Conservation (phyloP, 2,329 filamentous ascomycete genomes). For the Epichloe baconii region DNA sequence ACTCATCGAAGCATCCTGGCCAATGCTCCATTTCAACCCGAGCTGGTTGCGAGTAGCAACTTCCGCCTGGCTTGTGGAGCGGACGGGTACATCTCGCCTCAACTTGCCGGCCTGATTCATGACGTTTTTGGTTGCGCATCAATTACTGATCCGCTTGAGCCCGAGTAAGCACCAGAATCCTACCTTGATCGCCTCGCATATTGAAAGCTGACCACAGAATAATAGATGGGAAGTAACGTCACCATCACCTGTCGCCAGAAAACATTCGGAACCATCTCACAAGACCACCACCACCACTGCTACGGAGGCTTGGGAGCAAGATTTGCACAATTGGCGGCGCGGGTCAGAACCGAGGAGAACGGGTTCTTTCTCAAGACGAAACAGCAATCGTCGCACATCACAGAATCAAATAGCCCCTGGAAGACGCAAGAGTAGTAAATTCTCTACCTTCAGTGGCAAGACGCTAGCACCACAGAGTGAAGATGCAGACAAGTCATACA, state of each 20-base stretch:
- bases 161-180: neutral
- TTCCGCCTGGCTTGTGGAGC: neutral
- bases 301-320: neutral
- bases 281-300: neutral
- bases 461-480: conserved; percentile 23
- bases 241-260: neutral
- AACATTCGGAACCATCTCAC: neutral
- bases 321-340: neutral
- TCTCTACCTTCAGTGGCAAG: neutral
- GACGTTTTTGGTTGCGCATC: conserved; percentile 4
- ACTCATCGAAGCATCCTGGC: neutral
- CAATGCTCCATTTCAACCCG: neutral
- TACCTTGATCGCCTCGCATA: too few relatives aligned
- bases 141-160: neutral
- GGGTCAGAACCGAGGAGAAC: neutral
- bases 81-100: neutral
- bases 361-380: neutral
- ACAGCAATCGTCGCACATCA: neutral
- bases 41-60: neutral
- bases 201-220: neutral
- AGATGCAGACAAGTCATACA: conserved; percentile 26
- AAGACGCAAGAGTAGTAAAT: neutral
- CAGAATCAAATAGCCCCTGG: neutral
- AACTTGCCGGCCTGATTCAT: conserved; percentile 1
- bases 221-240: neutral